Conservation (phyloP, 306 rosid species). For the Cucurbita moschata region DNA sequence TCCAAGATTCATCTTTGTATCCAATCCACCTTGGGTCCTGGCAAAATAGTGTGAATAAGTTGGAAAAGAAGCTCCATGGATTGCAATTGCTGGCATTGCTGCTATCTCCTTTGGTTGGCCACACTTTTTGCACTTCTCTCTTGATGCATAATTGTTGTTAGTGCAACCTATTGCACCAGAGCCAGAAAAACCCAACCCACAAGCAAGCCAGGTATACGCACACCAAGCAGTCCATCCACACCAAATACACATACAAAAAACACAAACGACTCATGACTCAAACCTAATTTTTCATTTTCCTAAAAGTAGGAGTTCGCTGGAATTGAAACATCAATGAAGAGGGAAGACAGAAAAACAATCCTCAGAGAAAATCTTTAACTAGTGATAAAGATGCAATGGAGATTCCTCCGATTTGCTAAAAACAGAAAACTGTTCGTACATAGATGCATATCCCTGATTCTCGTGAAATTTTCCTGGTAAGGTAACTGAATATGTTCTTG, state of each 20-base stretch:
- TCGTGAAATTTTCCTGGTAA: background rate
- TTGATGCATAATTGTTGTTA: slow-evolving; percentile 99
- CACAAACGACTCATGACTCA: slow-evolving; percentile 46
- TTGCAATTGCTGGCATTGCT: slow-evolving; percentile 77
- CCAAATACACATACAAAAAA: slow-evolving; percentile 72
- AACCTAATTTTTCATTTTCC: slow-evolving; percentile 54
- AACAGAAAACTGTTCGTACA: background rate
- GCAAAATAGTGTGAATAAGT: slow-evolving; percentile 50
- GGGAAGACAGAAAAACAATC: slow-evolving; percentile 3
- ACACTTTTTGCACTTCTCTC: slow-evolving; percentile 97
- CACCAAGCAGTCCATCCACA: slow-evolving; percentile 79
- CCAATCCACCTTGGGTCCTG: slow-evolving; percentile 57
- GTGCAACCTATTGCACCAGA: slow-evolving; percentile 98
- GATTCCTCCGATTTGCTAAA: background rate
- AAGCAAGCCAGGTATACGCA: slow-evolving; percentile 60
- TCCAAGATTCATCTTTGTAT: slow-evolving; percentile 51
- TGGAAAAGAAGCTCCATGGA: slow-evolving; percentile 74
- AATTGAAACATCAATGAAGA: slow-evolving; percentile 10
- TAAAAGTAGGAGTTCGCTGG: slow-evolving; percentile 19
- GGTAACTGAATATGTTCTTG: background rate
- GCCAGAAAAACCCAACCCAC: slow-evolving; percentile 66
- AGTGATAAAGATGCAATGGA: background rate
- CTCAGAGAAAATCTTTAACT: background rate
- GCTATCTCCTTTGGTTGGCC: slow-evolving; percentile 93
- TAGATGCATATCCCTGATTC: background rate